Conservation (phyloP, 108 stramenopile species). For the Cyclostephanos invisitatus region DNA sequence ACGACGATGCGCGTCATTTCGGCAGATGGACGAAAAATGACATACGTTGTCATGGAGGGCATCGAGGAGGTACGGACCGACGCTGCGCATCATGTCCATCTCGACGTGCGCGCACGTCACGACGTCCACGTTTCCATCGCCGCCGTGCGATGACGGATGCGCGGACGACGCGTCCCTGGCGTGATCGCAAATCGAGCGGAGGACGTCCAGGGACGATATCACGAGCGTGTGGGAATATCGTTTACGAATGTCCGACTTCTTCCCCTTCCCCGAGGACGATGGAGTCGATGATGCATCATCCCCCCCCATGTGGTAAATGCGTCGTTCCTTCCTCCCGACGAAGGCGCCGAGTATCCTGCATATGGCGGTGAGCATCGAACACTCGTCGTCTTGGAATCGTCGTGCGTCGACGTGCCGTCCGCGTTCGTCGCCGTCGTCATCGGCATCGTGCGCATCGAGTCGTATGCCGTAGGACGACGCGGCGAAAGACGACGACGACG, state of each 20-base stretch:
- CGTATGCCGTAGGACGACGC: constrained; percentile 26
- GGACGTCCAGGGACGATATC: constrained; percentile 7
- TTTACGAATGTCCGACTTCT: too few relatives aligned
- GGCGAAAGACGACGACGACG: background rate
- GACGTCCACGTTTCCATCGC: background rate
- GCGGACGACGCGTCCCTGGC: constrained; percentile 38
- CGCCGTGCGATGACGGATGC: constrained; percentile 1
- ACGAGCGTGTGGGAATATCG: too few relatives aligned
- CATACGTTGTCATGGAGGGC: constrained; percentile 19
- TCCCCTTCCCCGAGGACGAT: background rate
- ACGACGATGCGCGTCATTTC: too few relatives aligned
- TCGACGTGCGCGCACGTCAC: constrained; percentile 20
- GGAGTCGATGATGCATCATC: background rate
- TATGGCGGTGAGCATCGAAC: constrained; percentile 27
- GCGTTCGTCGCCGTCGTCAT: background rate
- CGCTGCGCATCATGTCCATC: constrained; percentile 30
- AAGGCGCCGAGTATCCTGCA: constrained; percentile 27
- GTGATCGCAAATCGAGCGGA: constrained; percentile 24
- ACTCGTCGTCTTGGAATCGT: constrained; percentile 18
- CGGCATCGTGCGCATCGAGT: constrained; percentile 16
- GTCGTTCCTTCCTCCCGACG: constrained; percentile 19
- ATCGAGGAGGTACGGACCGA: constrained; percentile 24
- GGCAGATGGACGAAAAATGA: background rate
- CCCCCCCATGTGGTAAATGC: background rate
- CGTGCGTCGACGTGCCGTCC: background rate